Evolutionary conservation across 73 alveolate species (phyloP).

Genomic region (Stentor roeselii): DNA sequence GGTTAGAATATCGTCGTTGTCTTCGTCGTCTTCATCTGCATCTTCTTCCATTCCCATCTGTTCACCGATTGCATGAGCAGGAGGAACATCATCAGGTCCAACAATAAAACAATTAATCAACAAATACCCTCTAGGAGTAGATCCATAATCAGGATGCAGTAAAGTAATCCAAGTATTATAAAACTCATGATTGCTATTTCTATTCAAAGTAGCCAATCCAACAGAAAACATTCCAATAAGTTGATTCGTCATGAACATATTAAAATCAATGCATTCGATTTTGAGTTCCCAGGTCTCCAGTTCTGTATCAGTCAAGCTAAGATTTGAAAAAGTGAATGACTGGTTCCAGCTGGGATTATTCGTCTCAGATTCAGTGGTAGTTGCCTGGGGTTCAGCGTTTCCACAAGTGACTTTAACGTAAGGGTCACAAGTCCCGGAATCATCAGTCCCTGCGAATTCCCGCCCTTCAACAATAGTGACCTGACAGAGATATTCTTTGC

Average conservation of each 20-base stretch:
- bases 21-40: conserved; percentile 66
- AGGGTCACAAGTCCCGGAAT: conserved; percentile 90
- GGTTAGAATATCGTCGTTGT: conserved; percentile 64
- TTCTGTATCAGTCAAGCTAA: conserved; percentile 66
- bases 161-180: conserved; percentile 82
- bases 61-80: conserved; percentile 86
- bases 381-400: conserved; percentile 72
- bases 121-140: conserved; percentile 81
- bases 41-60: conserved; percentile 75
- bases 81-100: conserved; percentile 91
- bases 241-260: conserved; percentile 66
- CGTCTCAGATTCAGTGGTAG: conserved; percentile 61
- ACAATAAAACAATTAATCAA: conserved; percentile 78
- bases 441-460: conserved; percentile 76
- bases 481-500: conserved; percentile 34
- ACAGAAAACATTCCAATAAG: conserved; percentile 75
- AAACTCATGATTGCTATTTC: conserved; percentile 86
- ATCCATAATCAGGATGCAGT: conserved; percentile 70
- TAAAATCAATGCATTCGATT: conserved; percentile 76
- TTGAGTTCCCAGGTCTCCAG: conserved; percentile 84
- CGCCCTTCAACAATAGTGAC: conserved; percentile 89
- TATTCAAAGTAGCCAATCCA: conserved; percentile 83
- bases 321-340: conserved; percentile 82
- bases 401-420: conserved; percentile 80
- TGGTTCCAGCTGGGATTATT: conserved; percentile 84